These are phyloP conservation scores for Umbellularia californica DNA, from an alignment of 164 flowering plant species.

Conservation along the genomic window DNA sequence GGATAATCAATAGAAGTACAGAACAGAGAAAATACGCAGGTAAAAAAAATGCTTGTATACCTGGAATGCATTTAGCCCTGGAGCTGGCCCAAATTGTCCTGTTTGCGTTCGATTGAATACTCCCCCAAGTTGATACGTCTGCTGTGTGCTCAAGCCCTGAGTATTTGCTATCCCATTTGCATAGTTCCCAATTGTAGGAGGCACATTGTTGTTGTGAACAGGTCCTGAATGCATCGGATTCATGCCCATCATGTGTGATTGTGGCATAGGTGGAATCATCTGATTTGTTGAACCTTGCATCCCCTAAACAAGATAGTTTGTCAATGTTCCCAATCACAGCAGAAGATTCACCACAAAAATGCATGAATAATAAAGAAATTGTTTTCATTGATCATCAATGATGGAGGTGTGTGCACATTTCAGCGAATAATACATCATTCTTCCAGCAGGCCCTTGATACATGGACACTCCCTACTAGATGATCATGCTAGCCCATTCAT, in stretches of 20 bases:
- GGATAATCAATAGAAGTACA: not conserved
- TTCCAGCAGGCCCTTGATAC: too few species aligned
- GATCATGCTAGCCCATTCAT: not conserved
- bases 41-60: slow-evolving; percentile 27
- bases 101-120: slow-evolving; percentile 56
- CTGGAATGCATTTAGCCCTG: slow-evolving; percentile 80
- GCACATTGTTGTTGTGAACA: slow-evolving; percentile 30
- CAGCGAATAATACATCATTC: too few species aligned
- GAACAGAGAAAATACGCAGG: not conserved
- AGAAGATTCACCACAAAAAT: not conserved
- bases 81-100: slow-evolving; percentile 72
- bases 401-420: too few species aligned
- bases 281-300: slow-evolving; percentile 74
- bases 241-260: slow-evolving; percentile 75
- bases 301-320: slow-evolving; percentile 36
- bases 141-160: slow-evolving; percentile 55
- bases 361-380: too few species aligned
- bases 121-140: slow-evolving; percentile 67
- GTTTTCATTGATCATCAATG: too few species aligned
- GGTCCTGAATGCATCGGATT: slow-evolving; percentile 75
- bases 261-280: slow-evolving; percentile 66
- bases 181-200: slow-evolving; percentile 51
- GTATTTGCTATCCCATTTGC: slow-evolving; percentile 51
- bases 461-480: not conserved
- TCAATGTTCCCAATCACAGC: not conserved